Percentiles rank a stretch among this genome's conserved stretches.
phyloP scores from a whole-genome alignment of 495 filamentous ascomycete species.

The Pseudomonodictys pantanalensis region DNA sequence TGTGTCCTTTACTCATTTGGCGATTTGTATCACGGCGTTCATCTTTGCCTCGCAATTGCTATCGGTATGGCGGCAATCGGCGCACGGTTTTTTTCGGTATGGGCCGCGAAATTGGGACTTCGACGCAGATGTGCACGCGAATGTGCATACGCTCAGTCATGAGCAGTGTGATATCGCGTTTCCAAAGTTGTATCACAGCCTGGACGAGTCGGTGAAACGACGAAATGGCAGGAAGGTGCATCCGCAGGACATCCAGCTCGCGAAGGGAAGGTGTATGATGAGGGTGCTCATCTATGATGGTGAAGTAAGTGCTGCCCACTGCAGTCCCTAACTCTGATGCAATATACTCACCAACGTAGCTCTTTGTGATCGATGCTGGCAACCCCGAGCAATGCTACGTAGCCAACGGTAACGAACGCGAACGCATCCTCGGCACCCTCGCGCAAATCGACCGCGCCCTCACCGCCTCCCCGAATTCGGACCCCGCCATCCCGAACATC shows the following conservation, averaged over 20 bases:
- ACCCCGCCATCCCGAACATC: constrained; percentile 20
- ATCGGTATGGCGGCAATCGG: constrained; percentile 8
- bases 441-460: constrained; percentile 19
- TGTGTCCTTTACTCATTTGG: constrained; percentile 4
- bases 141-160: constrained; percentile 21
- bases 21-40: constrained; percentile 10
- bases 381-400: constrained; percentile 21
- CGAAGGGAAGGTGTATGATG: constrained; percentile 19
- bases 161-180: constrained; percentile 29
- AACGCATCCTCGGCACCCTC: constrained; percentile 25
- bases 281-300: constrained; percentile 19
- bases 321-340: neutral
- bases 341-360: neutral
- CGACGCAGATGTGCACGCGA: constrained; percentile 18
- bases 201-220: constrained; percentile 12
- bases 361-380: constrained; percentile 19
- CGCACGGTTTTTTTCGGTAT: neutral
- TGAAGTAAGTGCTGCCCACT: constrained; percentile 10
- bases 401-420: constrained; percentile 24
- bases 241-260: constrained; percentile 6
- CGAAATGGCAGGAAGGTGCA: constrained; percentile 4
- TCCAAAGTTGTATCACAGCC: constrained; percentile 22
- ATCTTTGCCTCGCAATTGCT: constrained; percentile 11
- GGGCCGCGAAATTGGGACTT: constrained; percentile 12
- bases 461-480: constrained; percentile 11